These are phyloP conservation scores for Luvunga scandens DNA, from an alignment of 345 rosid species.

Conservation along the genomic window DNA sequence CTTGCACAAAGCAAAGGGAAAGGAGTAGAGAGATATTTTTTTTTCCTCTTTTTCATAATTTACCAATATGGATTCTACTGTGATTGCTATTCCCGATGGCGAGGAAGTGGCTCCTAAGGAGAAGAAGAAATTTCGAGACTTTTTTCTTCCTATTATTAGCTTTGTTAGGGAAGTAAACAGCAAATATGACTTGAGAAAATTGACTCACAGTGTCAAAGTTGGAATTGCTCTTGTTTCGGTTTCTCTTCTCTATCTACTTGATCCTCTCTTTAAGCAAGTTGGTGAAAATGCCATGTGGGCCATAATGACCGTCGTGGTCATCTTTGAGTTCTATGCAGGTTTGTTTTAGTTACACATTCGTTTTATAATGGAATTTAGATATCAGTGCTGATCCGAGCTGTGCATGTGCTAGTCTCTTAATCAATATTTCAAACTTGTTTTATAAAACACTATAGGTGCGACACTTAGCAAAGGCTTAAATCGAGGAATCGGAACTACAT, in stretches of 20 bases:
- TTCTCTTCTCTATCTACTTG: conserved; percentile 56
- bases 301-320: conserved; percentile 73
- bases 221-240: conserved; percentile 62
- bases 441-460: conserved; percentile 44
- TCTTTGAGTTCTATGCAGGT: conserved; percentile 78
- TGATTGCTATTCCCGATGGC: conserved; percentile 34
- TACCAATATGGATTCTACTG: conserved; percentile 35
- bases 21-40: background rate
- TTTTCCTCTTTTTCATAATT: too few relatives aligned
- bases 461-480: conserved; percentile 67
- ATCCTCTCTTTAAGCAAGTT: conserved; percentile 49
- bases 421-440: background rate
- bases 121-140: conserved; percentile 12
- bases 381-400: too few relatives aligned
- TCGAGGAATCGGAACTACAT: conserved; percentile 59
- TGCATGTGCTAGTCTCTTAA: too few relatives aligned
- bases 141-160: conserved; percentile 5
- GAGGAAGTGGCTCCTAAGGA: conserved; percentile 7
- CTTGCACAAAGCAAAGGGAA: background rate
- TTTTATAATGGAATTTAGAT: too few relatives aligned
- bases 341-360: background rate
- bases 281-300: conserved; percentile 87
- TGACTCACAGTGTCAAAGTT: conserved; percentile 58
- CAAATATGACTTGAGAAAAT: conserved; percentile 27
- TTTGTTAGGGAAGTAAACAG: conserved; percentile 20